Evolutionary conservation across 495 filamentous ascomycete species (phyloP).

Genomic region (Daldinia decipiens): DNA sequence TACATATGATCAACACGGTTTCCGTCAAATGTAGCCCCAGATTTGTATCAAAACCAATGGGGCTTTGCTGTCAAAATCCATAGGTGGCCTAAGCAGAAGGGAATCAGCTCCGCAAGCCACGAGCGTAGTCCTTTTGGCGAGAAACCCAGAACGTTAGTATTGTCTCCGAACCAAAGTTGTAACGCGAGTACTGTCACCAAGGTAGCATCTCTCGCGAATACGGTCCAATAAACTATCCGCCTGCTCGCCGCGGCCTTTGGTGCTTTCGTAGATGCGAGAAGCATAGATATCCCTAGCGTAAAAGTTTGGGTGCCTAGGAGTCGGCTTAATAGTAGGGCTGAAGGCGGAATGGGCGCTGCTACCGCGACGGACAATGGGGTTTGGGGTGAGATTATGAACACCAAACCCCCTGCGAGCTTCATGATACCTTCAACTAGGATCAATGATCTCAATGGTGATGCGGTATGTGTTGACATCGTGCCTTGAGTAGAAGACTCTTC

Average conservation of each 20-base stretch:
- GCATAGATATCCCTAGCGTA: constrained; percentile 35
- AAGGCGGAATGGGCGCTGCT: constrained; percentile 14
- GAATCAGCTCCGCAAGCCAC: constrained; percentile 30
- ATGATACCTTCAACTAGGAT: constrained; percentile 37
- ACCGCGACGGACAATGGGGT: constrained; percentile 31
- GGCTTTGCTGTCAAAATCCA: constrained; percentile 28
- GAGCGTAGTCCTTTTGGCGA: constrained; percentile 22
- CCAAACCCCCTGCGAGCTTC: constrained; percentile 22
- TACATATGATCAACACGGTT: background rate
- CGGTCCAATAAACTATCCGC: constrained; percentile 32
- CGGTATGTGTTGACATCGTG: constrained; percentile 24
- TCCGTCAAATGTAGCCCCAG: no score
- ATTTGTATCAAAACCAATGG: constrained; percentile 38
- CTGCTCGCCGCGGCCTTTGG: constrained; percentile 22
- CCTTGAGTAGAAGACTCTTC: background rate
- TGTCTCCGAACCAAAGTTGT: constrained; percentile 33
- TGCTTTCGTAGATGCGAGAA: constrained; percentile 29
- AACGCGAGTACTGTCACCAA: constrained; percentile 21
- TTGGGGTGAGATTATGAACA: constrained; percentile 31
- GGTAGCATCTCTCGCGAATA: constrained; percentile 34
- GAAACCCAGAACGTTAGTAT: constrained; percentile 19
- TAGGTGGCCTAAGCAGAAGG: constrained; percentile 34
- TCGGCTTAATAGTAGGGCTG: constrained; percentile 27
- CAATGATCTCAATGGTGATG: constrained; percentile 24
- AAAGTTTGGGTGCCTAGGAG: constrained; percentile 37